These are phyloP conservation scores for Botrytis byssoidea DNA, from an alignment of 2,329 filamentous ascomycete genomes.

Conservation along the genomic window DNA sequence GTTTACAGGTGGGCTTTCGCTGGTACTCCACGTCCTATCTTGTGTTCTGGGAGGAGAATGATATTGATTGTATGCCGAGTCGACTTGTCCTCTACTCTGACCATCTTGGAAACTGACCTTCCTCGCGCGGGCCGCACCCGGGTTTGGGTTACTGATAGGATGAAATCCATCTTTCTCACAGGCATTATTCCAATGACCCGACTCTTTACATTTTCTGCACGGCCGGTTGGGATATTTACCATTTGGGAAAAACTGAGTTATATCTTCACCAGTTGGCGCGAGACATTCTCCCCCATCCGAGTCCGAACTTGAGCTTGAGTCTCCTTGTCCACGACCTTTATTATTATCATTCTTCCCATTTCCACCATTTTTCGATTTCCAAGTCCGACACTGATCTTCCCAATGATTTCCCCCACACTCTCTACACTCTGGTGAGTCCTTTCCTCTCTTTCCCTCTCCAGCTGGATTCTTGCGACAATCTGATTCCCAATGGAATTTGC, in stretches of 20 bases:
- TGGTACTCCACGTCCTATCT: too few relatives aligned
- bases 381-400: constrained; percentile 15
- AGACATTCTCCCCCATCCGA: background rate
- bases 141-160: constrained; percentile 4
- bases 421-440: background rate
- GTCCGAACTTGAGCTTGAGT: background rate
- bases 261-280: background rate
- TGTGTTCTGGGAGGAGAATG: background rate
- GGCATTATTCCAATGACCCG: constrained; percentile 12
- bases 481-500: constrained; percentile 13
- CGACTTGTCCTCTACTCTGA: background rate
- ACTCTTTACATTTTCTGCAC: background rate
- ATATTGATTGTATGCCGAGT: background rate
- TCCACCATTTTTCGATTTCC: background rate
- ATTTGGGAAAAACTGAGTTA: background rate
- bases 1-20: background rate
- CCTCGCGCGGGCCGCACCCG: background rate
- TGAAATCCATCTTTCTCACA: constrained; percentile 9
- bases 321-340: too few relatives aligned
- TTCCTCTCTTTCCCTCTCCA: background rate
- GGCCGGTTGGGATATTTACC: background rate
- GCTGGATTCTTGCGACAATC: background rate
- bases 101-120: background rate
- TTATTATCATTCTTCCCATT: background rate
- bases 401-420: constrained; percentile 11